Conservation (phyloP, 2,329 filamentous ascomycete genomes). For the Corniculantispora saksenae region DNA sequence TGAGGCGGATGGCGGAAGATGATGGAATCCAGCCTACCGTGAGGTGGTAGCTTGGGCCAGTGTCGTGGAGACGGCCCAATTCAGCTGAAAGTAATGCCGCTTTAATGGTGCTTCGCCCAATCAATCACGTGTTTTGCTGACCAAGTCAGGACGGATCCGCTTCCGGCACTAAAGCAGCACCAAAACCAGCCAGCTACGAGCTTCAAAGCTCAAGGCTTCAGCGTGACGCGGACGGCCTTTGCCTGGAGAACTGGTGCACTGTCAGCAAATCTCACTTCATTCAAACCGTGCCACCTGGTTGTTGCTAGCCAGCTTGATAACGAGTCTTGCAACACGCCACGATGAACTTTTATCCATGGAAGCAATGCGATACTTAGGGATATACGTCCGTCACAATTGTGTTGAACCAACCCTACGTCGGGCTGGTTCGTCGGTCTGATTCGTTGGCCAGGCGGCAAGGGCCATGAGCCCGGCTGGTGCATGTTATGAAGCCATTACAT, state of each 20-base stretch:
- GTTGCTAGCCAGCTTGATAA: neutral
- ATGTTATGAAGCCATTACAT: neutral
- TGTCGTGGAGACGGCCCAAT: slow-evolving; percentile 10
- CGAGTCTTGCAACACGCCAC: neutral
- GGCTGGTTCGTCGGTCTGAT: neutral
- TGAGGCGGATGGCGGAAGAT: slow-evolving; percentile 18
- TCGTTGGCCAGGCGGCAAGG: neutral
- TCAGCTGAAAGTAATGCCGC: neutral
- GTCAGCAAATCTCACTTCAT: neutral
- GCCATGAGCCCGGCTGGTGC: neutral
- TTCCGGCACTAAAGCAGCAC: slow-evolving; percentile 9
- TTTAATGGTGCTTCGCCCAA: neutral
- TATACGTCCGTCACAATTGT: no score
- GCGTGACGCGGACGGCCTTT: slow-evolving; percentile 15
- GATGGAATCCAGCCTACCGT: slow-evolving; percentile 13
- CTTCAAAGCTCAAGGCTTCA: slow-evolving; percentile 18
- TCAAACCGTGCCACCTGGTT: neutral
- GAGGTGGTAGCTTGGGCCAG: slow-evolving; percentile 8
- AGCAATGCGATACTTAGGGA: no score
- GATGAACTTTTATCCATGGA: neutral
- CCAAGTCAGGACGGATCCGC: neutral
- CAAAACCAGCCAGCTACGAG: neutral
- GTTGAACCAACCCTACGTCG: neutral
- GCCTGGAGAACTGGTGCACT: neutral
- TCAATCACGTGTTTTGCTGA: neutral